phyloP scores from a whole-genome alignment of 805 yeast species.

The Wickerhamomyces chambardii region DNA sequence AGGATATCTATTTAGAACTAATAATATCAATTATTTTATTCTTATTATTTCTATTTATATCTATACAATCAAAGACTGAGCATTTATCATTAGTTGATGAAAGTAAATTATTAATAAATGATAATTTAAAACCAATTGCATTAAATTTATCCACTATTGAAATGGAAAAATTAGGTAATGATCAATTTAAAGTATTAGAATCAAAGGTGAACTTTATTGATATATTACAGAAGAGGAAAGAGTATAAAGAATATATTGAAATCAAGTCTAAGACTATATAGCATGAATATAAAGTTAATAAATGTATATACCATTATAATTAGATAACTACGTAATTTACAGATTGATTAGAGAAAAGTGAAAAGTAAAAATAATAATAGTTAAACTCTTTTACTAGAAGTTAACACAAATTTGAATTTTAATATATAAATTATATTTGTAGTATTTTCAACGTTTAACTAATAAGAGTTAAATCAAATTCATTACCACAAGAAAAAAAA shows the following conservation, averaged over 20 bases:
- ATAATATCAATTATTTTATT: conserved; percentile 35
- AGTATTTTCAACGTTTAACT: too few relatives aligned
- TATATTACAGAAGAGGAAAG: conserved; percentile 32
- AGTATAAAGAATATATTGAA: conserved; percentile 18
- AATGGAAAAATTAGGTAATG: conserved; percentile 36
- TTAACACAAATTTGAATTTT: too few relatives aligned
- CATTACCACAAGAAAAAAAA: too few relatives aligned
- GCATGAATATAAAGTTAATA: too few relatives aligned
- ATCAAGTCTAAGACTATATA: too few relatives aligned
- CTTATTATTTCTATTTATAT: conserved; percentile 26
- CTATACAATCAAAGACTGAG: conserved; percentile 17
- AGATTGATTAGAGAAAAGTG: too few relatives aligned
- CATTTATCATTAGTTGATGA: conserved; percentile 18
- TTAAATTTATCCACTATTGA: conserved; percentile 38
- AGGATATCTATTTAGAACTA: conserved; percentile 43
- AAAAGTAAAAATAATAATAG: too few relatives aligned
- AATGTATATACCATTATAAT: too few relatives aligned
- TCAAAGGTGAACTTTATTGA: conserved; percentile 45
- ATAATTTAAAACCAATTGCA: conserved; percentile 35
- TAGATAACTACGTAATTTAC: too few relatives aligned
- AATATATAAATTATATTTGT: too few relatives aligned
- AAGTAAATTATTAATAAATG: conserved; percentile 19
- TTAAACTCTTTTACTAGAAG: too few relatives aligned
- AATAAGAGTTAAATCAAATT: too few relatives aligned
- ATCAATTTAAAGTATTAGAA: conserved; percentile 37